Evolutionary conservation across 176 grass and related monocot species (phyloP), one percentile per base, ranked within the genome.

Genomic region (Bonia amplexicaulis): DNA sequence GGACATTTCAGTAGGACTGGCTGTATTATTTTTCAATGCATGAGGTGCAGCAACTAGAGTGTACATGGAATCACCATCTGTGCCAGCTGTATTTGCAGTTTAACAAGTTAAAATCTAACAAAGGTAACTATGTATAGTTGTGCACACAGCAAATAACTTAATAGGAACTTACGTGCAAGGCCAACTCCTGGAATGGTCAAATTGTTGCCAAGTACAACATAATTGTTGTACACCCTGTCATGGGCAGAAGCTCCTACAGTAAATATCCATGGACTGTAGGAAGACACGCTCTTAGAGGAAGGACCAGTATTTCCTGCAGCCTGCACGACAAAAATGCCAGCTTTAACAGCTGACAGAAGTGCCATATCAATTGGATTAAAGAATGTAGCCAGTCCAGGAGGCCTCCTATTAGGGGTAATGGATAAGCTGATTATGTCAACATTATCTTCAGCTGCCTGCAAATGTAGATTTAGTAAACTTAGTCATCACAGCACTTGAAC

Each of bases 301-400:
- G 96, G 96, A 54, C 96, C 96, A 48, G 93, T 99, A 78, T 99
- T 99, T 86, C 96, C 96, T 33, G 96, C 93, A 71, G 96, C 96
- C 83, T 99, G 96, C 66, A 99, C 96, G 51, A 96, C 93, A 88
- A 99, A 99, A 87, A 99, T 96, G 76, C 93, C 90, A 82, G 91
- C 89, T 84, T 94, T 93, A 55, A 94, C 86, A 75, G 96, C 96
- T 66, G 91, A 94, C 19, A 99, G 60, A 80, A 99, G 81, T 19
- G 96, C 80, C 96, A 99, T 99, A 67, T 99, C 96, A 84, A 99
- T 99, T 79, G 96, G 96, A 89, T 99, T 99, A 82, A 99, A 99
- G 70, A 99, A 99, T 79, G 88, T 96, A 31, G 96, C 96, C 48
- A 96, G 55, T 44, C 96, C 96, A 64, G 93, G 91, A 76, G 96